A percentile compares a stretch with the other conserved stretches of the same genome.
Conservation (phyloP, 305 asterid genomes). For the Fraxinus platypoda region DNA sequence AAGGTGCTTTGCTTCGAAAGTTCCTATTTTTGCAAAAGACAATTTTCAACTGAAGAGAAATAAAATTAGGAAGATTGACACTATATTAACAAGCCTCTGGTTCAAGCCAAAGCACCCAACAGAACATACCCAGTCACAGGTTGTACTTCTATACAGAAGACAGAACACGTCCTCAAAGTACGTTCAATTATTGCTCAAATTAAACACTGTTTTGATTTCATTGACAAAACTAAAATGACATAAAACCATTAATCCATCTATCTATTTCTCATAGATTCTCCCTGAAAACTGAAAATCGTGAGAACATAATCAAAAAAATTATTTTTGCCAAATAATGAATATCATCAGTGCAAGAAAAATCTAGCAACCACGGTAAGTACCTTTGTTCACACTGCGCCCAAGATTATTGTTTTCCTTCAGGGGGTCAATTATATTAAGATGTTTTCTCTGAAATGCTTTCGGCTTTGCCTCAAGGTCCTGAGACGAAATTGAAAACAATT, state of each 20-base stretch:
- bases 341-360: background rate
- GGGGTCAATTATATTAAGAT: slow-evolving; percentile 85
- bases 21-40: background rate
- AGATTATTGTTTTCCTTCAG: slow-evolving; percentile 82
- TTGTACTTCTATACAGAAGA: background rate
- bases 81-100: background rate
- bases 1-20: background rate
- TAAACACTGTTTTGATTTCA: background rate
- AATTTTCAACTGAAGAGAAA: background rate
- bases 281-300: background rate
- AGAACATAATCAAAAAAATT: background rate
- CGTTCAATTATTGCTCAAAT: background rate
- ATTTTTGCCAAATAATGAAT: background rate
- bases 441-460: slow-evolving; percentile 49
- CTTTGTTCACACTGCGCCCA: slow-evolving; percentile 94
- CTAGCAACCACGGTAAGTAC: slow-evolving; percentile 30
- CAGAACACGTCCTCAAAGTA: background rate
- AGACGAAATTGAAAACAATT: slow-evolving; percentile 58
- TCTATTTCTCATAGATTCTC: background rate
- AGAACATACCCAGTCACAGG: background rate
- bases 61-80: background rate
- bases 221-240: background rate
- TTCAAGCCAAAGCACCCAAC: background rate
- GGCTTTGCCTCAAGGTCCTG: slow-evolving; percentile 42
- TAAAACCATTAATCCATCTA: background rate